Evolutionary conservation across 371 early-diverging fungal species (phyloP).

Genomic region (Mucor mucedo): DNA sequence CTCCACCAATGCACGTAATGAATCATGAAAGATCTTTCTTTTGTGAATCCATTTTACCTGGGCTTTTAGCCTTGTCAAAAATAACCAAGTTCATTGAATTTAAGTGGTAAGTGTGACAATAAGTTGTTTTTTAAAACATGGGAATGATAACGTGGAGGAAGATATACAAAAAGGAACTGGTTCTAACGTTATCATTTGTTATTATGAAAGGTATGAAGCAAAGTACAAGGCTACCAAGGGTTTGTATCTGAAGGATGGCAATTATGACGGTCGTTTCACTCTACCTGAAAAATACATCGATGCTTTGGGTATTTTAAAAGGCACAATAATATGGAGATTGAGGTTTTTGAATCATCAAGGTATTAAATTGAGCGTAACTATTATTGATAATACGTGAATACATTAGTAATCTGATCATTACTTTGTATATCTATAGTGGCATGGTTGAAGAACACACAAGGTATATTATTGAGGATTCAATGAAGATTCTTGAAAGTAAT

Average conservation of each 20-base stretch:
- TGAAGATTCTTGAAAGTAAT: slow-evolving; percentile 24
- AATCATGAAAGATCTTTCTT: slow-evolving; percentile 1
- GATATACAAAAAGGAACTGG: slow-evolving; percentile 4
- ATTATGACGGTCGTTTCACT: slow-evolving; percentile 18
- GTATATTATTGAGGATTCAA: slow-evolving; percentile 21
- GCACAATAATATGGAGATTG: slow-evolving; percentile 21
- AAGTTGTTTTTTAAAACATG: not conserved
- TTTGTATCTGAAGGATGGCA: slow-evolving; percentile 19
- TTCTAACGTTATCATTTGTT: not conserved
- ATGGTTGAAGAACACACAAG: slow-evolving; percentile 17
- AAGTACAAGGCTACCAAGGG: slow-evolving; percentile 17
- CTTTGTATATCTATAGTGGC: slow-evolving; percentile 7
- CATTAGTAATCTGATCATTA: no score
- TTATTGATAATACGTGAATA: no score
- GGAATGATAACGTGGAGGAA: not conserved
- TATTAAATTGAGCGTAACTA: no score
- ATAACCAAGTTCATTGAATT: slow-evolving; percentile 16
- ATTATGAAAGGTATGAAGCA: slow-evolving; percentile 25
- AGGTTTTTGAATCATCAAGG: slow-evolving; percentile 16
- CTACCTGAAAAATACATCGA: slow-evolving; percentile 16
- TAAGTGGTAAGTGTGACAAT: slow-evolving; percentile 16
- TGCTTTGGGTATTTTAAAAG: slow-evolving; percentile 17
- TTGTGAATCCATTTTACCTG: no score
- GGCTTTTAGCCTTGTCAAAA: slow-evolving; percentile 20
- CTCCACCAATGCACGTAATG: slow-evolving; percentile 16